These are phyloP conservation scores for cucumber (Cucumis sativus) DNA, from an alignment of 306 rosid species.

Conservation along the genomic window DNA sequence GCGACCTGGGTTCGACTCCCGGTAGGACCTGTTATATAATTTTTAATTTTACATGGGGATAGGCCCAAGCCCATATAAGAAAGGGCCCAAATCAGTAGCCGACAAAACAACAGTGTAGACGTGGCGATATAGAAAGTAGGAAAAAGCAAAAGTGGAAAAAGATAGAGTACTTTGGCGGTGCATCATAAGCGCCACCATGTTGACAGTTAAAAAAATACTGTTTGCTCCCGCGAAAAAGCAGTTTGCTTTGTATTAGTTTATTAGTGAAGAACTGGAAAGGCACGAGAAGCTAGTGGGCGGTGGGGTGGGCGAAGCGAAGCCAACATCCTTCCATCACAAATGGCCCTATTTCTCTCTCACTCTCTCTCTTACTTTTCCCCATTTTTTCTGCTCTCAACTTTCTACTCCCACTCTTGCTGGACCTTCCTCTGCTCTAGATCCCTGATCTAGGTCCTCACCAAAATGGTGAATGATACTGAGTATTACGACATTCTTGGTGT, in stretches of 20 bases:
- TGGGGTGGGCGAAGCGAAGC: constrained; percentile 13
- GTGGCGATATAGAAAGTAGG: neutral
- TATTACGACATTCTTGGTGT: constrained; percentile 70
- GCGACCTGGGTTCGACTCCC: constrained; percentile 5
- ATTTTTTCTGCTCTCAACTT: too few relatives aligned
- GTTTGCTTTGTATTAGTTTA: constrained; percentile 26
- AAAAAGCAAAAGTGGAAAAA: too few relatives aligned
- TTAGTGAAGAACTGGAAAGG: constrained; percentile 53
- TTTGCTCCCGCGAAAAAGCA: constrained; percentile 59
- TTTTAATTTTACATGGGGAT: too few relatives aligned
- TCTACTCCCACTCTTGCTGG: neutral
- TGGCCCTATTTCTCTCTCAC: neutral
- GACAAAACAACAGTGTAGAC: neutral
- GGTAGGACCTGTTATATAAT: neutral
- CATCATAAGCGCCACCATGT: constrained; percentile 8
- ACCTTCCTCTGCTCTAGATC: neutral
- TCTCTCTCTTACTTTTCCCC: neutral
- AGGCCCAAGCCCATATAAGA: neutral
- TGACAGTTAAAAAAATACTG: constrained; percentile 28
- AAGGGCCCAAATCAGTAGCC: neutral
- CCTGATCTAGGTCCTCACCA: neutral
- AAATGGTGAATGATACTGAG: constrained; percentile 75
- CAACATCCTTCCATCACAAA: neutral
- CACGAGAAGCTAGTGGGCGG: constrained; percentile 13
- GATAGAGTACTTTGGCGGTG: neutral